Evolutionary conservation across 768 basidiomycete genomes (phyloP), one percentile per base, ranked within the genome.

Genomic region (Boletus pseudo-olivaceus): DNA sequence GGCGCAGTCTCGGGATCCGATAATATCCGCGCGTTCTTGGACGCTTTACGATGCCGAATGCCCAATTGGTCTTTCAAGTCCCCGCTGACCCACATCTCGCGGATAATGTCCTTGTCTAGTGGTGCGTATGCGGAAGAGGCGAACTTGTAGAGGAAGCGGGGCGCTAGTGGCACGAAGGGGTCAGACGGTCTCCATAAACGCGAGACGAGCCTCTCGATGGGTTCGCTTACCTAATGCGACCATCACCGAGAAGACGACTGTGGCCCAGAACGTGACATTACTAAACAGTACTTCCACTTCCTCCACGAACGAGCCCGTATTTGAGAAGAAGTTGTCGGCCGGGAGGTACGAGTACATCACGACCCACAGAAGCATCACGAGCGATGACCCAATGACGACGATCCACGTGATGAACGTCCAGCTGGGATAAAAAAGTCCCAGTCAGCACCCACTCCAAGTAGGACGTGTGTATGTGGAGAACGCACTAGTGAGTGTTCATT

Each of bases 341-440:
- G 78, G 72, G 68, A 97, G 84, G 72, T 84, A 86, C 3, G 93
- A 96, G 70, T 93, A 98, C 42, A 93, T 75, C 6, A 86, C 82
- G 52, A 95, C 85, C 93, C 93, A 97, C n/a, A 87, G 58, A 60
- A 90, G 68, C 85, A 93, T 87, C 53, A 88, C 76, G n/a, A 90
- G 62, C 1, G 86, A 86, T 7, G 91, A 93, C 32, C 88, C 90
- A 47, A 89, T 71, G 47, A 90, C 82, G 19, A 87, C 83, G 47
- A 89, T 74, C 89, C 90, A 95, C 12, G 90, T 90, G 64, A 94
- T 86, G 47, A 84, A 72, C 5, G 89, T 90, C 87, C 90, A 93
- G 62, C 90, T 67, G 87, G 87, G 63, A 4, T 23, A 38, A 23
- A 38, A 54, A 8, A 17, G n/a, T 37, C 48, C 11, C 0, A 1